Conservation (phyloP, 495 filamentous ascomycete genomes). For the Aspergillus diversus region DNA sequence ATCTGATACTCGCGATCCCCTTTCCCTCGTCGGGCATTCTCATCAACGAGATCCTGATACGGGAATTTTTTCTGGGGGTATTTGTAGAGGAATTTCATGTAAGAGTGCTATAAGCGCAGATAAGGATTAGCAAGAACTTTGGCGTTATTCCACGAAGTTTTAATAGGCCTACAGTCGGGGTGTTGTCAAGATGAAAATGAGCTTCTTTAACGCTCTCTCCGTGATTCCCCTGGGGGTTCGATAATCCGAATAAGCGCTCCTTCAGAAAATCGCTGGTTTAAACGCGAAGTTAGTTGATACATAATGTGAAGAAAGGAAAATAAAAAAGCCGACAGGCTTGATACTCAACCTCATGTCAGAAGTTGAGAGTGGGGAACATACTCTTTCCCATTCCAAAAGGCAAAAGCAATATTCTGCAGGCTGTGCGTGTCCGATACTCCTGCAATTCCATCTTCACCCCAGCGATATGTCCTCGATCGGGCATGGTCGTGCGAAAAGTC, state of each 20-base stretch:
- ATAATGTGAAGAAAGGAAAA: too few species aligned
- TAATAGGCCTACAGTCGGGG: conserved; percentile 55
- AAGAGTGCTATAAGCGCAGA: conserved; percentile 73
- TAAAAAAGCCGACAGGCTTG: too few species aligned
- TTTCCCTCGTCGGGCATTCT: conserved; percentile 76
- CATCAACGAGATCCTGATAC: conserved; percentile 81
- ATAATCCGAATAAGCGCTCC: conserved; percentile 90
- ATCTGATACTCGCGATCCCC: conserved; percentile 87
- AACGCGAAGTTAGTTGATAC: conserved; percentile 12
- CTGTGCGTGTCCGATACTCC: conserved; percentile 93
- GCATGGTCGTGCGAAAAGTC: conserved; percentile 94
- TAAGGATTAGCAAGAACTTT: conserved; percentile 24
- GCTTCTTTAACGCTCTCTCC: conserved; percentile 95
- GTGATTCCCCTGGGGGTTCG: conserved; percentile 95
- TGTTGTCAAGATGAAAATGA: conserved; percentile 96
- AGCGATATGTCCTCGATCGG: conserved; percentile 82
- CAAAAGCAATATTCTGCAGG: conserved; percentile 87
- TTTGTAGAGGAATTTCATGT: conserved; percentile 99
- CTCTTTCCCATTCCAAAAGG: conserved; percentile 98
- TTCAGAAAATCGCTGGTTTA: conserved; percentile 79
- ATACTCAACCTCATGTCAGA: neutral
- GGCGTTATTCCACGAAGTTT: neutral
- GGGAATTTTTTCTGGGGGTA: conserved; percentile 92
- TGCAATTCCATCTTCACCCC: conserved; percentile 97
- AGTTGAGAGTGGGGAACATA: conserved; percentile 43